Evolutionary conservation across 106 monocot species (phyloP).

Genomic region (Dioscorea alata): DNA sequence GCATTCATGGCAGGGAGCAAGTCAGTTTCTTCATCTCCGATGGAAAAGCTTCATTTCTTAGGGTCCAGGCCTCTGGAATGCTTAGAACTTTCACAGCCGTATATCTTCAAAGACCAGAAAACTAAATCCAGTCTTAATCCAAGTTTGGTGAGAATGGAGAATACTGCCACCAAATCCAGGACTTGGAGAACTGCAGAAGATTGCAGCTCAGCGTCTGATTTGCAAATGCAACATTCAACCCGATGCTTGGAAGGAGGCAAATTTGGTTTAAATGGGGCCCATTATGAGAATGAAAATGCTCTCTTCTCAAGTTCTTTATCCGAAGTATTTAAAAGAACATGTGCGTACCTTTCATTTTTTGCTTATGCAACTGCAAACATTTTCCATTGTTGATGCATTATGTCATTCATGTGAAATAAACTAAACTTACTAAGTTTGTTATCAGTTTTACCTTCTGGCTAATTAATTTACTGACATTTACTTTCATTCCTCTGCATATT

Average conservation of each 20-base stretch:
- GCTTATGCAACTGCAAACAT: not conserved
- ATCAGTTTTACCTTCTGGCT: not conserved
- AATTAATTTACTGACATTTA: not conserved
- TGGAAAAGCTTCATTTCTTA: constrained; percentile 20
- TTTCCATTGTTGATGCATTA: not conserved
- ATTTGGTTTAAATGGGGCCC: constrained; percentile 14
- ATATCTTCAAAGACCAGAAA: constrained; percentile 19
- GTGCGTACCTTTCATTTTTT: constrained; percentile 17
- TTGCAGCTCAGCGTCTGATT: constrained; percentile 5
- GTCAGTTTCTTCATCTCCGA: constrained; percentile 23
- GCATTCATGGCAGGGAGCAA: constrained; percentile 21
- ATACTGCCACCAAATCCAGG: constrained; percentile 1
- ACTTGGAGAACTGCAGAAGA: constrained; percentile 25
- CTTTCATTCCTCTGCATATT: not conserved
- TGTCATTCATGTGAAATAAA: not conserved
- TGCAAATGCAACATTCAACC: constrained; percentile 18
- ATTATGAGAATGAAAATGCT: constrained; percentile 40
- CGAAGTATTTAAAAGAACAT: constrained; percentile 45
- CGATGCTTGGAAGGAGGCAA: constrained; percentile 13
- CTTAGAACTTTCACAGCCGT: constrained; percentile 14
- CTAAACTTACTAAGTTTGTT: not conserved
- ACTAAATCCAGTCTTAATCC: constrained; percentile 13
- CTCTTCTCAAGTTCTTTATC: constrained; percentile 56
- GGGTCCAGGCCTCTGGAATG: constrained; percentile 13
- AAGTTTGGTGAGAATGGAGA: constrained; percentile 12